Evolutionary conservation across 1,139 yeast species (phyloP).

Genomic region (Nakaseomyces sp.): DNA sequence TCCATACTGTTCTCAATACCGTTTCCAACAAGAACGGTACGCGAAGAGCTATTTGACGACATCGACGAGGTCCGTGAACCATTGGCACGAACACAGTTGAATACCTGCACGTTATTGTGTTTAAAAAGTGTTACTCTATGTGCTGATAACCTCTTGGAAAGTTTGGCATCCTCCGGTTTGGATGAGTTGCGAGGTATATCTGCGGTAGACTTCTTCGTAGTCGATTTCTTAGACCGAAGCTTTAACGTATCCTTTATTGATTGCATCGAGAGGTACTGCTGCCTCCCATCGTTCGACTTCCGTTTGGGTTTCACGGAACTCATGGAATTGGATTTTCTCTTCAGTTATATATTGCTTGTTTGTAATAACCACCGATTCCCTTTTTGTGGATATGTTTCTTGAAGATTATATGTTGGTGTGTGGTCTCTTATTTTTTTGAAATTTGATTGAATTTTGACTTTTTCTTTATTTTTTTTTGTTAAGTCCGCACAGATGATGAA

Average conservation of each 20-base stretch:
- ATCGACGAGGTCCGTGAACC: slow-evolving; percentile 11
- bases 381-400: no score
- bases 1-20: slow-evolving; percentile 8
- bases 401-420: no score
- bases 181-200: slow-evolving; percentile 6
- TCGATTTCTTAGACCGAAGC: not conserved
- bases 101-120: slow-evolving; percentile 22
- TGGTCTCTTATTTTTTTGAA: no score
- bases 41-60: slow-evolving; percentile 11
- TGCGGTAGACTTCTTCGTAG: not conserved
- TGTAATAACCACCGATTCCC: no score
- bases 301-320: slow-evolving; percentile 1
- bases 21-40: not conserved
- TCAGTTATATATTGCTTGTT: no score
- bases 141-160: slow-evolving; percentile 23
- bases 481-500: not conserved
- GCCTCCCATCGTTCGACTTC: not conserved
- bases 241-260: slow-evolving; percentile 4
- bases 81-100: slow-evolving; percentile 11
- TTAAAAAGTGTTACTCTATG: slow-evolving; percentile 27
- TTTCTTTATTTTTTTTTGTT: no score
- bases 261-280: slow-evolving; percentile 3
- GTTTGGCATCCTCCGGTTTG: not conserved
- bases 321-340: no score
- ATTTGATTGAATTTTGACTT: no score